Evolutionary conservation across 2,329 filamentous ascomycete species (phyloP).

Genomic region (Alternaria sp.): DNA sequence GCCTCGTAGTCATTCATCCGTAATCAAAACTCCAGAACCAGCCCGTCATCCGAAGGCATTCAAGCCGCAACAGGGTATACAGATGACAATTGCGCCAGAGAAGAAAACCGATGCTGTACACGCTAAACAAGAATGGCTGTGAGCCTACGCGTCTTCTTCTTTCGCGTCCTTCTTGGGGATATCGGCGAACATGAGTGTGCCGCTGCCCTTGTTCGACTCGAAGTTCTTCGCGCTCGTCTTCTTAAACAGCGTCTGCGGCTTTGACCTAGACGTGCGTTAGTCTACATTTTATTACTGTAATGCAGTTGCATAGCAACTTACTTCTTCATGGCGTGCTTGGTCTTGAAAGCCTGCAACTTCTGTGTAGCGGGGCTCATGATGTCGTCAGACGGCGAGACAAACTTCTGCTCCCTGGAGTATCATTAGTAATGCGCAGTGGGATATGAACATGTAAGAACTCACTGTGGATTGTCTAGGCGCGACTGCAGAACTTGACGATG

Average conservation of each 20-base stretch:
- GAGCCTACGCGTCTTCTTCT: not conserved
- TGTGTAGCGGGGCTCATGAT: conserved; percentile 87
- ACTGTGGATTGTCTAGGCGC: conserved; percentile 73
- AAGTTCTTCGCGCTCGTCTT: conserved; percentile 50
- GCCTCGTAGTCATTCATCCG: conserved; percentile 13
- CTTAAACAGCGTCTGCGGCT: conserved; percentile 51
- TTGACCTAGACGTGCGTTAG: conserved; percentile 38
- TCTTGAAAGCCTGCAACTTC: conserved; percentile 81
- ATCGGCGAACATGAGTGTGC: conserved; percentile 46
- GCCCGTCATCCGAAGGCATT: not conserved
- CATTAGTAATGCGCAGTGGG: conserved; percentile 20
- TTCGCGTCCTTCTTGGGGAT: conserved; percentile 37
- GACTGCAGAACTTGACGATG: conserved; percentile 76
- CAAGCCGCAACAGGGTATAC: conserved; percentile 7
- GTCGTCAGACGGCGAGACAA: conserved; percentile 84
- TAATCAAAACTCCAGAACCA: conserved; percentile 2
- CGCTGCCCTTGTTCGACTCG: conserved; percentile 40
- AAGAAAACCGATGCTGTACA: not conserved
- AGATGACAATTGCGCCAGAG: not conserved
- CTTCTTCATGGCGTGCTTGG: conserved; percentile 80
- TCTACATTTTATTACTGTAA: not conserved
- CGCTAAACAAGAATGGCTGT: not conserved
- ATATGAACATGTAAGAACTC: conserved; percentile 40
- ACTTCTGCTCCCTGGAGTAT: conserved; percentile 58
- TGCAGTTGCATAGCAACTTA: conserved; percentile 21